Conservation (phyloP, 192 early-diverging fungal species). For the Endogone sp. region DNA sequence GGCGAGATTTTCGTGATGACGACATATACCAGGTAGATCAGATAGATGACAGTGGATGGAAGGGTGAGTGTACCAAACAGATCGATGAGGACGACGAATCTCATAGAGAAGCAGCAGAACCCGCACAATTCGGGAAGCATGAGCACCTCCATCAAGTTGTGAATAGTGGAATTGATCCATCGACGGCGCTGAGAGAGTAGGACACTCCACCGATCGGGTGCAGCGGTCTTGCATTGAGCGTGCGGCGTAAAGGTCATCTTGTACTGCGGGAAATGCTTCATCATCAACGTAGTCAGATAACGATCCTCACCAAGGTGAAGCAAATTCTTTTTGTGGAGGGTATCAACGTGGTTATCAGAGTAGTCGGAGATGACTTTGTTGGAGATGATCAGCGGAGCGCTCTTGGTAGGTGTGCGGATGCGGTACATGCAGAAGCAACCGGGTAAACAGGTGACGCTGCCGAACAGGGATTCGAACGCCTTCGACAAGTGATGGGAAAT, state of each 20-base stretch:
- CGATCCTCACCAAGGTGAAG: slow-evolving; percentile 95
- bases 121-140: slow-evolving; percentile 87
- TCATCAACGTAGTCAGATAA: slow-evolving; percentile 93
- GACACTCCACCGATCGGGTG: slow-evolving; percentile 86
- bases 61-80: slow-evolving; percentile 75
- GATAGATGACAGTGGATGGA: slow-evolving; percentile 80
- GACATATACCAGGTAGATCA: slow-evolving; percentile 71
- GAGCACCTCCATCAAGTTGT: slow-evolving; percentile 90
- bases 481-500: slow-evolving; percentile 92
- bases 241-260: slow-evolving; percentile 91
- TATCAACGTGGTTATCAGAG: slow-evolving; percentile 88
- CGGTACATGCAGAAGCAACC: slow-evolving; percentile 90
- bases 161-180: slow-evolving; percentile 99
- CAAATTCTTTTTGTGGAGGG: slow-evolving; percentile 97
- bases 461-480: slow-evolving; percentile 79
- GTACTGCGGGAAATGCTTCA: slow-evolving; percentile 95
- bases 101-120: slow-evolving; percentile 97
- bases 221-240: slow-evolving; percentile 87
- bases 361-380: slow-evolving; percentile 82
- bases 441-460: slow-evolving; percentile 77
- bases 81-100: slow-evolving; percentile 94
- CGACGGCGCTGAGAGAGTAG: slow-evolving; percentile 93
- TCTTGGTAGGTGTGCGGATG: slow-evolving; percentile 60
- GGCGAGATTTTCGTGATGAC: slow-evolving; percentile 55
- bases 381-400: slow-evolving; percentile 76